These are phyloP conservation scores for Coemansia sp. DNA, from an alignment of 192 early-diverging fungal species.

Conservation along the genomic window DNA sequence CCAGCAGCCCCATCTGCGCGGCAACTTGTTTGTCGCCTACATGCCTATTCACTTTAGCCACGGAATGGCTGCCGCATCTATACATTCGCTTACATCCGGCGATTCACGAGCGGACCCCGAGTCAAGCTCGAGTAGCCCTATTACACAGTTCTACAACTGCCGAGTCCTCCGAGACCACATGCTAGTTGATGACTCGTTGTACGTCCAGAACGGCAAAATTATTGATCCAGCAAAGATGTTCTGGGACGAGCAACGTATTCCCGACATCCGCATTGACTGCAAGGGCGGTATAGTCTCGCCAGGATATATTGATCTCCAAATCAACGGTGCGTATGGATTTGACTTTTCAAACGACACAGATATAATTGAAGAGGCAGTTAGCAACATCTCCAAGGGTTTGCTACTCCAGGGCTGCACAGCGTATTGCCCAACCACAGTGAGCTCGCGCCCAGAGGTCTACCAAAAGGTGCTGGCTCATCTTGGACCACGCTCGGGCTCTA, in stretches of 20 bases:
- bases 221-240: constrained; percentile 72
- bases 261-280: constrained; percentile 72
- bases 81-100: not conserved
- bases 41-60: not conserved
- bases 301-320: constrained; percentile 78
- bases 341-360: constrained; percentile 71
- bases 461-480: constrained; percentile 61
- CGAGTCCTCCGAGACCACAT: constrained; percentile 71
- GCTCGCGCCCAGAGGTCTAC: constrained; percentile 71
- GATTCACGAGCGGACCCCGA: constrained; percentile 1
- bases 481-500: constrained; percentile 63
- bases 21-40: not conserved
- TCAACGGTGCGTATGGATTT: constrained; percentile 80
- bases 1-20: not conserved
- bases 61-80: not conserved
- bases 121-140: constrained; percentile 8
- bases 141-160: constrained; percentile 76
- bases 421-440: constrained; percentile 79
- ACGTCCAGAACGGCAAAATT: constrained; percentile 75
- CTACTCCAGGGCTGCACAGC: constrained; percentile 77
- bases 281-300: constrained; percentile 70
- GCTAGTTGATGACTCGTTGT: constrained; percentile 72
- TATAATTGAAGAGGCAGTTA: constrained; percentile 61
- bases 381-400: constrained; percentile 70
- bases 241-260: constrained; percentile 62